These are phyloP conservation scores for Pseudocercospora pini-densiflorae DNA, from an alignment of 2,329 filamentous ascomycete genomes.

Conservation along the genomic window DNA sequence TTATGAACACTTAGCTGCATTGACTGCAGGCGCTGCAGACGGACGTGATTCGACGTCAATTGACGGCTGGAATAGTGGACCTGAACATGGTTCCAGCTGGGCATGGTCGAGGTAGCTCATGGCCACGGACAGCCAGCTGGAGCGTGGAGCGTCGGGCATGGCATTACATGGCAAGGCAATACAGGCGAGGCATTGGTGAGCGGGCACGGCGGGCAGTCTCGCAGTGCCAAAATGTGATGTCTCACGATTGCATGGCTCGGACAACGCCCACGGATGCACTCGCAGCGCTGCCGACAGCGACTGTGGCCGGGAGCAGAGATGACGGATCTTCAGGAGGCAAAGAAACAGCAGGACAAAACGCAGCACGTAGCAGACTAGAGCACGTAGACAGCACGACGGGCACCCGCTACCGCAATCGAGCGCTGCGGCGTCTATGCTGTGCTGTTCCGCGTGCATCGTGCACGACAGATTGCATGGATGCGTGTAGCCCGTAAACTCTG, in stretches of 20 bases:
- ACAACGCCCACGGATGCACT: neutral
- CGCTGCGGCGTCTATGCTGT: conserved; percentile 2
- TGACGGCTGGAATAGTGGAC: conserved; percentile 23
- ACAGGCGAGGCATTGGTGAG: neutral
- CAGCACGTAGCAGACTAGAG: neutral
- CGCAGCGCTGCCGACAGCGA: neutral
- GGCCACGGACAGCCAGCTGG: conserved; percentile 1
- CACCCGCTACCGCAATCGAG: conserved; percentile 4
- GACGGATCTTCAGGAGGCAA: conserved; percentile 17
- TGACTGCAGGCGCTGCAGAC: conserved; percentile 9
- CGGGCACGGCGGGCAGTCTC: neutral
- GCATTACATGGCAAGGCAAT: neutral
- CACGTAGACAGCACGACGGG: neutral
- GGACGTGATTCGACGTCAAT: conserved; percentile 28
- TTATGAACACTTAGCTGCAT: conserved; percentile 26
- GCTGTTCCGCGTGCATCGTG: conserved; percentile 13
- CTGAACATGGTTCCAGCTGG: conserved; percentile 19
- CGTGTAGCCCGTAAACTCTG: neutral
- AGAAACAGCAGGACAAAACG: neutral
- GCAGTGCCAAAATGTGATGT: conserved; percentile 13
- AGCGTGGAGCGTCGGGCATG: neutral
- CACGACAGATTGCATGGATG: conserved; percentile 15
- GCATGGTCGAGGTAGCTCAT: conserved; percentile 13
- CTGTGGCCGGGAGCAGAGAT: neutral
- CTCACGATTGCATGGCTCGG: conserved; percentile 5